A percentile compares a stretch with the other conserved stretches of the same genome.
These are phyloP conservation scores for Hygrophoropsis aurantiaca DNA, from an alignment of 768 basidiomycete genomes.

Conservation along the genomic window DNA sequence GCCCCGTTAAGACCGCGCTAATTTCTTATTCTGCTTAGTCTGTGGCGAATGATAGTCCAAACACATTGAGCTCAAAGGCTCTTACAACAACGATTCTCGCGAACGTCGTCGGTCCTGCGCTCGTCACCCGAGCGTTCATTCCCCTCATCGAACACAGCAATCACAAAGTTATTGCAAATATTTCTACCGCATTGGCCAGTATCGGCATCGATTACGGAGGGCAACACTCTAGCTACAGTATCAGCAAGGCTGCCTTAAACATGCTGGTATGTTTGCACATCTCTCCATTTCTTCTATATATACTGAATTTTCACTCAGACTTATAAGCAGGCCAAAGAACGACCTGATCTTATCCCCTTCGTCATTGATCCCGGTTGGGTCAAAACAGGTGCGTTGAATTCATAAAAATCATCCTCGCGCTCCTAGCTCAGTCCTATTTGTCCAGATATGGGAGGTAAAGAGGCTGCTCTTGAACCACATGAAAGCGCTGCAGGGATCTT, in stretches of 20 bases:
- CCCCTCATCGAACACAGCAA: slow-evolving; percentile 32
- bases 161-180: slow-evolving; percentile 35
- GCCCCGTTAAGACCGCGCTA: not conserved
- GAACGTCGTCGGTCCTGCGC: slow-evolving; percentile 37
- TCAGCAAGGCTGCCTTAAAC: slow-evolving; percentile 39
- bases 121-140: slow-evolving; percentile 32
- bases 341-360: slow-evolving; percentile 31
- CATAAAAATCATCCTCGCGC: not conserved
- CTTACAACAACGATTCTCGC: slow-evolving; percentile 22
- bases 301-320: slow-evolving; percentile 18
- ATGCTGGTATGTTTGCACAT: slow-evolving; percentile 33
- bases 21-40: slow-evolving; percentile 10
- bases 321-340: slow-evolving; percentile 35
- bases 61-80: slow-evolving; percentile 19
- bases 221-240: slow-evolving; percentile 31
- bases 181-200: slow-evolving; percentile 32
- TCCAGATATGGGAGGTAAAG: slow-evolving; percentile 35
- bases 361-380: slow-evolving; percentile 40
- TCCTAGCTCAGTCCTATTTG: not conserved
- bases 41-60: slow-evolving; percentile 23
- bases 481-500: slow-evolving; percentile 30
- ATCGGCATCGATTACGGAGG: slow-evolving; percentile 29
- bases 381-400: slow-evolving; percentile 30
- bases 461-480: slow-evolving; percentile 26
- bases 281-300: not conserved